A percentile compares a stretch with the other conserved stretches of the same genome.
Evolutionary conservation across 1,284 basidiomycete genomes (phyloP).

Genomic region (Schizophyllum commune): DNA sequence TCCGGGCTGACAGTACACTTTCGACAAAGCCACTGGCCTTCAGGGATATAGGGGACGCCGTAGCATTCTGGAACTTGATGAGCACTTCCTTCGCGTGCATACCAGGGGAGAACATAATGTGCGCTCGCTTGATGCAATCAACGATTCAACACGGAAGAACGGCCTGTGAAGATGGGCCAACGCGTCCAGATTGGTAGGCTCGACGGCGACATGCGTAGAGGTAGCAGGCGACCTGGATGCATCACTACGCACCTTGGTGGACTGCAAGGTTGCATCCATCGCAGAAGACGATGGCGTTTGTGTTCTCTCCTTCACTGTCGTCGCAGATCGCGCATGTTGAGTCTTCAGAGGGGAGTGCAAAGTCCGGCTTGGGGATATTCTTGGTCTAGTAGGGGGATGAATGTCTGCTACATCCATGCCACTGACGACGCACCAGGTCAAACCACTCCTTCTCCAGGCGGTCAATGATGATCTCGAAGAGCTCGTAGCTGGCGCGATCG

Average conservation of each 20-base stretch:
- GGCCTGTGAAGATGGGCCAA: no score
- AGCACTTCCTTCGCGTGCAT: no score
- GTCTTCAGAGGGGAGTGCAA: conserved; percentile 83
- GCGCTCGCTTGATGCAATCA: no score
- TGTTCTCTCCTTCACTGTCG: conserved; percentile 97
- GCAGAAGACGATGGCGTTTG: conserved; percentile 98
- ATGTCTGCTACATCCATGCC: not conserved
- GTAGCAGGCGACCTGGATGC: not conserved
- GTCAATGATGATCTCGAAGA: conserved; percentile 97
- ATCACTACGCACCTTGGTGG: conserved; percentile 67
- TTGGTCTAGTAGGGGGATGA: conserved; percentile 57
- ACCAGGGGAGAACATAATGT: no score
- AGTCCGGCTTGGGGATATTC: conserved; percentile 79
- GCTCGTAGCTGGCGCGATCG: conserved; percentile 74
- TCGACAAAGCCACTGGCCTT: conserved; percentile 98
- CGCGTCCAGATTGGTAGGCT: no score
- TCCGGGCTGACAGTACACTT: conserved; percentile 99
- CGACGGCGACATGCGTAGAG: not conserved
- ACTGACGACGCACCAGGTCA: conserved; percentile 57
- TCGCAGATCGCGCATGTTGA: conserved; percentile 97
- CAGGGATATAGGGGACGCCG: conserved; percentile 98
- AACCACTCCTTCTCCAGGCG: conserved; percentile 99
- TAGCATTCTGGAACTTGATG: conserved; percentile 73
- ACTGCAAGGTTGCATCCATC: conserved; percentile 99
- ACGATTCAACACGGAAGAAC: no score